phyloP scores from a whole-genome alignment of 768 basidiomycete species.

The Boletus subcaerulescens region DNA sequence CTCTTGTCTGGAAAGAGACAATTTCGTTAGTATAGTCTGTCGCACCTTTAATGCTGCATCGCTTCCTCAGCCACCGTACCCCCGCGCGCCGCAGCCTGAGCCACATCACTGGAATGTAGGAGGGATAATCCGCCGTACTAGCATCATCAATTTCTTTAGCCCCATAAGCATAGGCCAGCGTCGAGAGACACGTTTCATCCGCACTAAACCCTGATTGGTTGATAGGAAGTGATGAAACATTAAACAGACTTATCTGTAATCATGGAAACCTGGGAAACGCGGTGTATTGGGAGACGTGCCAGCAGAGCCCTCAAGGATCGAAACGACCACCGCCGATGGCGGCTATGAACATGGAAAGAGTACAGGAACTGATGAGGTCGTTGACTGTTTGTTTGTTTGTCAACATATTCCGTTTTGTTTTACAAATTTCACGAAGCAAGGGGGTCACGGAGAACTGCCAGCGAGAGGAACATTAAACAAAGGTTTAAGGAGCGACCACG shows the following conservation, averaged over 20 bases:
- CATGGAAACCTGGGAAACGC: constrained; percentile 15
- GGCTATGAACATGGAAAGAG: neutral
- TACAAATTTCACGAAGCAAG: neutral
- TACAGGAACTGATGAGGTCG: constrained; percentile 1
- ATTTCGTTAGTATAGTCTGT: neutral
- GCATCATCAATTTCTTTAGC: neutral
- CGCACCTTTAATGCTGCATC: neutral
- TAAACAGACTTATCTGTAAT: constrained; percentile 1
- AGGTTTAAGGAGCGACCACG: neutral
- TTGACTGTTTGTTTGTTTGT: neutral
- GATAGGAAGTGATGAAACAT: constrained; percentile 14
- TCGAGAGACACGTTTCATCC: constrained; percentile 25
- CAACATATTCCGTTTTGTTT: constrained; percentile 3
- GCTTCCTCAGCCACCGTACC: constrained; percentile 9
- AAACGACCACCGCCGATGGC: constrained; percentile 1
- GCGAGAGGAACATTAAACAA: neutral
- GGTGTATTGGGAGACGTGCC: too few relatives aligned
- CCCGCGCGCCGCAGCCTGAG: constrained; percentile 15
- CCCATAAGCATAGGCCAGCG: constrained; percentile 9
- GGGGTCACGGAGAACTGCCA: neutral
- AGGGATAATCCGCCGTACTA: constrained; percentile 8
- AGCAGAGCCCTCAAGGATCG: constrained; percentile 8
- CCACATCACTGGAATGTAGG: neutral
- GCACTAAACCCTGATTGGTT: constrained; percentile 18
- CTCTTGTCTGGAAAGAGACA: neutral